Evolutionary conservation across 805 yeast species (phyloP).

Genomic region (Ogataea trehalophila): DNA sequence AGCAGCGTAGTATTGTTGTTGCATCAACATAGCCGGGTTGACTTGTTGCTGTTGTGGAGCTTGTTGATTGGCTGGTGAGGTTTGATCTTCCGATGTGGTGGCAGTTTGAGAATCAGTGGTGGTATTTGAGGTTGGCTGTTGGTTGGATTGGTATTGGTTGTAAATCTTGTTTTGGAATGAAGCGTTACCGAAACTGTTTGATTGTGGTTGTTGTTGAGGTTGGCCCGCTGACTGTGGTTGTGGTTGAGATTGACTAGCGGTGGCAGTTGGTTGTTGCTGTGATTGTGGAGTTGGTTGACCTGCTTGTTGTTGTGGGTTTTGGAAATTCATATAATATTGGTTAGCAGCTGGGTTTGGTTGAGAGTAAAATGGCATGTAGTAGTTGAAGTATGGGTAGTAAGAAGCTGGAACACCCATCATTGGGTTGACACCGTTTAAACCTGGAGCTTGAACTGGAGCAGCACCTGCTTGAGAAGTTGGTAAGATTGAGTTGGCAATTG

Average conservation of each 20-base stretch:
- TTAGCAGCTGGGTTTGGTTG: conserved; percentile 27
- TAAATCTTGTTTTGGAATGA: conserved; percentile 25
- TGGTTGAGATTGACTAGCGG: conserved; percentile 9
- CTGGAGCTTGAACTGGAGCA: conserved; percentile 15
- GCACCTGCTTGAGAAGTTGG: conserved; percentile 8
- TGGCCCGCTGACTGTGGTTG: conserved; percentile 6
- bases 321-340: conserved; percentile 15
- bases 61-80: background rate
- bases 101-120: conserved; percentile 6
- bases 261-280: too few species aligned
- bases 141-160: conserved; percentile 25
- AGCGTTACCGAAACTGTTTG: conserved; percentile 17
- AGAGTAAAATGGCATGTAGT: conserved; percentile 27
- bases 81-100: conserved; percentile 7
- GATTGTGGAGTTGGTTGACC: background rate
- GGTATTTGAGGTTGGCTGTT: conserved; percentile 7
- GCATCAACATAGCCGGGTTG: conserved; percentile 21
- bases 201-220: conserved; percentile 17
- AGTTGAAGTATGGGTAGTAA: conserved; percentile 30
- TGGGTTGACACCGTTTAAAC: conserved; percentile 22
- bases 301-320: conserved; percentile 16
- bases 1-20: conserved; percentile 20
- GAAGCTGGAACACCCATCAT: conserved; percentile 29
- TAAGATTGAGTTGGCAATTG: conserved; percentile 15
- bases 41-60: conserved; percentile 16